phyloP scores from a whole-genome alignment of 2,329 filamentous ascomycete genomes.

The Aspergillus calidoustus region DNA sequence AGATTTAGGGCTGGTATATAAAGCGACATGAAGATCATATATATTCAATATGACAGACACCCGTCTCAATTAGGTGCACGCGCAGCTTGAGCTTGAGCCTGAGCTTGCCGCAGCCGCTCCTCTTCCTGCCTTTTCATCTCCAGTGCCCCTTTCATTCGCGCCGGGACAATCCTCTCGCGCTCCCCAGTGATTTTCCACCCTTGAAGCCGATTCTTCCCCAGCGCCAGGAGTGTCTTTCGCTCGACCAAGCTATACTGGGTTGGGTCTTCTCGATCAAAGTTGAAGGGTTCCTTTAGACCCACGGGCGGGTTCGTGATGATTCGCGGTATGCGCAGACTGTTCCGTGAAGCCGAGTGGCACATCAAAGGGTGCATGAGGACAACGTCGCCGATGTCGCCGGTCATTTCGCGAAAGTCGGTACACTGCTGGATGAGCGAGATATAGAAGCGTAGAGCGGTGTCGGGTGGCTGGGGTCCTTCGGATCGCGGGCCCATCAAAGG shows the following conservation, averaged over 20 bases:
- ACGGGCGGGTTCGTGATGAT: conserved; percentile 63
- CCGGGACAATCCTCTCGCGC: conserved; percentile 38
- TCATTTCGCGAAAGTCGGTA: conserved; percentile 56
- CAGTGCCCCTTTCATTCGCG: conserved; percentile 11
- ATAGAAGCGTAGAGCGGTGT: not conserved
- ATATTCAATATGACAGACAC: too few relatives aligned
- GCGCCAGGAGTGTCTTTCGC: conserved; percentile 54
- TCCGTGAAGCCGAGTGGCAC: conserved; percentile 58
- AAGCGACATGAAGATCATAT: too few relatives aligned
- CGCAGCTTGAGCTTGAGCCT: too few relatives aligned
- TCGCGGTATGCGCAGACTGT: conserved; percentile 52
- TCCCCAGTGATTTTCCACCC: conserved; percentile 55
- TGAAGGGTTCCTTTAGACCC: conserved; percentile 55
- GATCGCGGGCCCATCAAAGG: conserved; percentile 64
- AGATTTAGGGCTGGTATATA: too few relatives aligned
- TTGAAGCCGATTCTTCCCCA: conserved; percentile 51
- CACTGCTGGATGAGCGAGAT: conserved; percentile 41
- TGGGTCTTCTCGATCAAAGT: conserved; percentile 53
- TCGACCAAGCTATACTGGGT: conserved; percentile 57
- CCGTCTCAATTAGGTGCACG: too few relatives aligned
- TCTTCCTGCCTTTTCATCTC: conserved; percentile 19
- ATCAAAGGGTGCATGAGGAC: conserved; percentile 61
- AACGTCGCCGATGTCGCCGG: conserved; percentile 58
- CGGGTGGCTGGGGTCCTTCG: conserved; percentile 17
- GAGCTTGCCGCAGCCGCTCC: conserved; percentile 20